Evolutionary conservation across 2,329 filamentous ascomycete genomes (phyloP).

Genomic region (Domatiomyces globalis): DNA sequence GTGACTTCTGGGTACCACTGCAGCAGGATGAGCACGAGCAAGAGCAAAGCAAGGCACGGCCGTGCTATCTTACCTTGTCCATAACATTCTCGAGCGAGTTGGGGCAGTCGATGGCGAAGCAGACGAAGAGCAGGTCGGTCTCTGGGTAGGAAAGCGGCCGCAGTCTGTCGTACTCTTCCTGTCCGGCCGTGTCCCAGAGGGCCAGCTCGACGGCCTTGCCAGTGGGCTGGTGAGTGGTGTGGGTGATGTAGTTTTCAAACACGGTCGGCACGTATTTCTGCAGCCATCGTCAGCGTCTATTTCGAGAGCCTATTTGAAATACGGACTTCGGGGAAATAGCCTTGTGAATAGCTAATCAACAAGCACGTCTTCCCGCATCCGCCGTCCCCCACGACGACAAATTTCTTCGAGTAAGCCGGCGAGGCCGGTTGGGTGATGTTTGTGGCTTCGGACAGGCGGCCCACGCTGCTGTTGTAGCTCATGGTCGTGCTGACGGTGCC

Average conservation of each 20-base stretch:
- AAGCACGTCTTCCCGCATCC: constrained; percentile 98
- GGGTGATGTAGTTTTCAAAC: constrained; percentile 99
- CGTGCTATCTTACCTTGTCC: constrained; percentile 60
- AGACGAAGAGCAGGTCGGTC: constrained; percentile 94
- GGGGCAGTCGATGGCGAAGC: constrained; percentile 97
- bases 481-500: constrained; percentile 77
- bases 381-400: constrained; percentile 94
- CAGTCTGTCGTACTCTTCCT: constrained; percentile 95
- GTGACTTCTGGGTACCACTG: constrained; percentile 99
- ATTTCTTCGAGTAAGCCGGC: constrained; percentile 94
- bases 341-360: constrained; percentile 96
- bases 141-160: constrained; percentile 94
- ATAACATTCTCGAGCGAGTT: constrained; percentile 97
- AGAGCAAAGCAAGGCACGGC: not conserved
- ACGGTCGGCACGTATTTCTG: constrained; percentile 99
- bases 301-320: not conserved
- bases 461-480: constrained; percentile 52
- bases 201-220: constrained; percentile 94
- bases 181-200: constrained; percentile 94
- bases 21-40: constrained; percentile 2
- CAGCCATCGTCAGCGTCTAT: constrained; percentile 1
- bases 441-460: constrained; percentile 64
- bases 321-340: constrained; percentile 92
- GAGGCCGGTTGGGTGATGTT: constrained; percentile 62
- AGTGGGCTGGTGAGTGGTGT: constrained; percentile 71